Conservation (phyloP, 2,329 filamentous ascomycete genomes). For the Arthroderma sp. region DNA sequence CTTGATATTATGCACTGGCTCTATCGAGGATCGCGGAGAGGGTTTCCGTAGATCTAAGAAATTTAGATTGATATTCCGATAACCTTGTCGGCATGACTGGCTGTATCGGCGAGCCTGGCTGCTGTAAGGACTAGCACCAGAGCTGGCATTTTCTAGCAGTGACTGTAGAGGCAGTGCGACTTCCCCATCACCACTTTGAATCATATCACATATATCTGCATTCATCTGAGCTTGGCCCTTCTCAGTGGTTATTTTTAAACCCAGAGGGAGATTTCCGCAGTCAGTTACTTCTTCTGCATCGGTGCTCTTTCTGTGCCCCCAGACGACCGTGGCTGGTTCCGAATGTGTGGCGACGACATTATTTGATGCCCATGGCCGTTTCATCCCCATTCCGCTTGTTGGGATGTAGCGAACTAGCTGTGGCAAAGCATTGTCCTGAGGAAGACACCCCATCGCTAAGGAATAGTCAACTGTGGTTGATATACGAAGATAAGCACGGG, state of each 20-base stretch:
- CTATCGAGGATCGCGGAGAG: too few relatives aligned
- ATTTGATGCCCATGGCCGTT: not conserved
- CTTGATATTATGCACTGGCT: too few relatives aligned
- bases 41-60: slow-evolving; percentile 5
- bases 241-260: not conserved
- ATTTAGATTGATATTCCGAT: slow-evolving; percentile 7
- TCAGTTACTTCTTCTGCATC: not conserved
- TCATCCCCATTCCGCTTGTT: not conserved
- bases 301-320: not conserved
- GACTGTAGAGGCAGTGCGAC: not conserved
- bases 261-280: not conserved
- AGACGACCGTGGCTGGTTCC: not conserved
- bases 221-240: not conserved
- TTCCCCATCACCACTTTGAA: not conserved
- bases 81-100: not conserved
- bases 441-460: slow-evolving; percentile 5
- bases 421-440: slow-evolving; percentile 7
- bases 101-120: not conserved
- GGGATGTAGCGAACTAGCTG: slow-evolving; percentile 6
- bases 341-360: not conserved
- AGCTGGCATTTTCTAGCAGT: not conserved
- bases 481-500: slow-evolving; percentile 7
- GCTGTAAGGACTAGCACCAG: not conserved
- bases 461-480: slow-evolving; percentile 9
- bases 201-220: not conserved